These are phyloP conservation scores for Naematelia encephala DNA, from an alignment of 768 basidiomycete genomes.

Conservation along the genomic window DNA sequence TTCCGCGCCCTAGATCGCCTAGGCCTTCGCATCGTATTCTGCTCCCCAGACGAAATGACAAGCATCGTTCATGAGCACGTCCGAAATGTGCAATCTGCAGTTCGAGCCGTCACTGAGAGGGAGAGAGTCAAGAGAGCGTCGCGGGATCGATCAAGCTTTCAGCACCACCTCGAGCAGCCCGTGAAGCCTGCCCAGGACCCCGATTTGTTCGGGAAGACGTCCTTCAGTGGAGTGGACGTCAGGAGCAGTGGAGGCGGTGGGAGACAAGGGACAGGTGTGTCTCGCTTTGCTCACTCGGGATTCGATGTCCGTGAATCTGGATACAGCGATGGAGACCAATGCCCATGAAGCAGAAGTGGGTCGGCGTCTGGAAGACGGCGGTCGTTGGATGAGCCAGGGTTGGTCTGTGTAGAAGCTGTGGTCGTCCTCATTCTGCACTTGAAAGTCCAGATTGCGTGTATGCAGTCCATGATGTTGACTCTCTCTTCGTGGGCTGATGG, in stretches of 20 bases:
- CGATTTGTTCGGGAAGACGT: background rate
- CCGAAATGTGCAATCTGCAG: background rate
- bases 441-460: background rate
- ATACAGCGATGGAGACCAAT: background rate
- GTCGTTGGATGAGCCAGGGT: background rate
- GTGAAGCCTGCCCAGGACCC: background rate
- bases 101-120: background rate
- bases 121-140: background rate
- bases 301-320: background rate
- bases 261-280: background rate
- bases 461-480: background rate
- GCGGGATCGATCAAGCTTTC: background rate
- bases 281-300: background rate
- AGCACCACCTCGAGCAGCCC: background rate
- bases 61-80: background rate
- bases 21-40: background rate
- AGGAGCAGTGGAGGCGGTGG: background rate
- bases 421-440: too few relatives aligned
- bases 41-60: background rate
- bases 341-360: background rate
- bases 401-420: too few relatives aligned
- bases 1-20: background rate
- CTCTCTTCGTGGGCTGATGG: background rate
- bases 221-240: too few relatives aligned
- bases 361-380: background rate